Evolutionary conservation across 805 yeast genomes (phyloP), one percentile per base, ranked within the genome.

Genomic region (Suhomyces tanzawaensis): DNA sequence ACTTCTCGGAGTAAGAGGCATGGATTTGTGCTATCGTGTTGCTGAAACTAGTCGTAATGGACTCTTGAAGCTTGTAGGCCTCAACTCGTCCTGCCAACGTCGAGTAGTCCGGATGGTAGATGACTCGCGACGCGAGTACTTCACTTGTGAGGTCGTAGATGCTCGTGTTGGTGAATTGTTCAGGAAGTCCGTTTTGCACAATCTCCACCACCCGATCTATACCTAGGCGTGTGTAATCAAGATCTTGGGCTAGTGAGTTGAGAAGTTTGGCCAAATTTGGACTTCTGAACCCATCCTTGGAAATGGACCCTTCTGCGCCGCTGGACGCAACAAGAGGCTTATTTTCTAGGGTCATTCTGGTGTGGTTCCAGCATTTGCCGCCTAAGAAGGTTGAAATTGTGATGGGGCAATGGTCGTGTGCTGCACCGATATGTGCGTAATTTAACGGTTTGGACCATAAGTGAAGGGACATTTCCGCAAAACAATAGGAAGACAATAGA

Each of bases 61-160:
- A 29, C 29, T 47, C 42, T 32, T 55, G 64, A 28, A 67, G 33
- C 25, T 55, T 55, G n/a, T 31, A 32, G 1, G 67, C 65, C 36
- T 57, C 67, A 1, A 68, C 51, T 30, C 70, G 44, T 1, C 71
- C 73, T 0, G 72, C 72, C 34, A 66, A 47, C 2, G 52, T 32
- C 4, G 70, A 48, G 39, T 52, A 60, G 33, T 62, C 66, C 1
- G 71, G 71, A 40, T 67, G 69, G 28, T 49, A 42, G 2, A 58
- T 56, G 7, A 55, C 58, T 38, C 55, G 54, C 15, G 60, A 46
- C 1, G 73, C 72, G 30, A 65, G 39, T 14, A 57, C 44, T 41
- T 68, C 73, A 13, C 64, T 54, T 5, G 54, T 48, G 29, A 59
- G 52, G 16, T 55, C 64, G 31, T 50, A 52, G 8, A 65, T 52